Percentiles rank a stretch among this genome's conserved stretches.
Conservation (phyloP, 108 stramenopile genomes). For the Pseudonitzschia delicatissima region DNA sequence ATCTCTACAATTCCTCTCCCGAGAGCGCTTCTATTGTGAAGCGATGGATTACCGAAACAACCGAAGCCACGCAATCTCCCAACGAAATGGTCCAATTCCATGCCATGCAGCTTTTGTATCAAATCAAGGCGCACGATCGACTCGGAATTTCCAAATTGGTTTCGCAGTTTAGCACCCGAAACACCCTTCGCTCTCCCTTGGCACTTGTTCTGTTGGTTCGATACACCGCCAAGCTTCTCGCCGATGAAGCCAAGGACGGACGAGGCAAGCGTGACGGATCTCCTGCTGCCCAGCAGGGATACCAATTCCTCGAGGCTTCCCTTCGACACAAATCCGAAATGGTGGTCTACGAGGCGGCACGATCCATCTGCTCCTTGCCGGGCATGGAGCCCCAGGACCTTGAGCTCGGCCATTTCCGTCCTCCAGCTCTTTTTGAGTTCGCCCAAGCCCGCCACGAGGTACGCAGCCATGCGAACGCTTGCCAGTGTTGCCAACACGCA, state of each 20-base stretch:
- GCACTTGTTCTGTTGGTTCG: conserved; percentile 94
- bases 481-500: conserved; percentile 87
- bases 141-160: conserved; percentile 97
- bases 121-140: conserved; percentile 96
- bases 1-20: conserved; percentile 65
- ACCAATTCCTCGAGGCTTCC: conserved; percentile 90
- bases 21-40: conserved; percentile 84
- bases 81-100: conserved; percentile 99
- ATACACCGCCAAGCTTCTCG: conserved; percentile 88
- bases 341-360: conserved; percentile 98
- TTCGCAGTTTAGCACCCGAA: conserved; percentile 83
- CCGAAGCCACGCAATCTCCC: conserved; percentile 87
- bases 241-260: conserved; percentile 78
- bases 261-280: conserved; percentile 57
- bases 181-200: conserved; percentile 87
- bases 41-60: conserved; percentile 93
- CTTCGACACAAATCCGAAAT: conserved; percentile 94
- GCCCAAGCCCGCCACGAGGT: conserved; percentile 92
- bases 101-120: conserved; percentile 97
- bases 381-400: conserved; percentile 90
- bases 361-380: conserved; percentile 95
- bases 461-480: conserved; percentile 95
- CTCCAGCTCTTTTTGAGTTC: conserved; percentile 93
- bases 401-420: conserved; percentile 94
- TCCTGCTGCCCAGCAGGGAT: conserved; percentile 84